Base-by-base conservation (phyloP, 2,329 filamentous ascomycete species). In the Scopulariopsis brevicaulis region DNA sequence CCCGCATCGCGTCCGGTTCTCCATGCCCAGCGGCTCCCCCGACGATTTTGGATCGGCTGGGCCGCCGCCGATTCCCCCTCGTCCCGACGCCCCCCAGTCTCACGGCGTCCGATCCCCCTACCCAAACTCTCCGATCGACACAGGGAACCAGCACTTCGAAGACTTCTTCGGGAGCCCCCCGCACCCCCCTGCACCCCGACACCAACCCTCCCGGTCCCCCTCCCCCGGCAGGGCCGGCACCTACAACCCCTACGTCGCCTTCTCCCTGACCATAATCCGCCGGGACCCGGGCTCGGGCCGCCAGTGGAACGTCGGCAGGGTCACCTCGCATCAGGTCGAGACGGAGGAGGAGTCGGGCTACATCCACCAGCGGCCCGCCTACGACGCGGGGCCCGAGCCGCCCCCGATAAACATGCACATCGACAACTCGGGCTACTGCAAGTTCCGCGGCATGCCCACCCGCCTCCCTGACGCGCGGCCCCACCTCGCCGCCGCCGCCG, bases 291-390 rank as follows among this genome's bases (percentile, higher is more conserved):
- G 79, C 24, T 82, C 84, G 10, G 83, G 83, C 8, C 77, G 77
- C 58, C 88, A 91, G 68, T 90, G 87, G 86, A 91, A 91, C 65
- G 79, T 91, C 14, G 88, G 84, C 24, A 83, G 77, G 58, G 78
- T 90, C 54, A 78, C 77, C 1, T 82, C 79, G 0, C 76, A 76
- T 59, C 77, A 81, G 61, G 43, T 54, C 24, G 51, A 58, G 37
- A 54, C 51, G 25, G 51, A 54, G 24, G 56, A 58, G 20, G 55
- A 57, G n/a, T 53, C 55, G 11, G 55, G 55, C 5, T 53, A 40
- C 34, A 57, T 43, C 28, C 28, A 55, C 20, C 34, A 62, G 56
- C 59, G 61, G 57, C 32, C 60, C 43, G 34, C 60, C 53, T 58
- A 65, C 37, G 64, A 65, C 53, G 63, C 62, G 4, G 56, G 58